Base-by-base conservation (phyloP, 2,329 filamentous ascomycete species). In the Aspergillus pseudonomiae region DNA sequence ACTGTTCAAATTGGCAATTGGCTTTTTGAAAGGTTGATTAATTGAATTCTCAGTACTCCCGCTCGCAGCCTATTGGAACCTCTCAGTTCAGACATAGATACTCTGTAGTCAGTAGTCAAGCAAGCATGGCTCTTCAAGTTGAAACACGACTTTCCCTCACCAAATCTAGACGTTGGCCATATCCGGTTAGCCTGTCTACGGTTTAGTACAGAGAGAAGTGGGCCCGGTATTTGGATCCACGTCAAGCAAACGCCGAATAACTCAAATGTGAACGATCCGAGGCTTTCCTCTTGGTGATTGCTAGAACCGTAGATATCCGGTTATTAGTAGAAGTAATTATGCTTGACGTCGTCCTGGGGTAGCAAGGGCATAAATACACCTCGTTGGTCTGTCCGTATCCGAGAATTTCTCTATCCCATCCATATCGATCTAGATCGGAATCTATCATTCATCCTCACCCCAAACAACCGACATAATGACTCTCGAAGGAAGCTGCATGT, bases 401-500 rank as follows among this genome's bases (percentile, higher is more conserved):
- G 26, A n/a, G 1, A 14, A 10, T 19, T 10, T 26, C 16, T 54
- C 19, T 24, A 10, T 6, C 30, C 16, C 11, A 19, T 54, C 28
- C 10, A 12, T n/a, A 24, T 36, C 12, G 11, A 54, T 16, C 1
- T 26, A 30, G 19, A 26, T 19, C 12, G 24, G 45, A 48, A 46
- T 46, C 4, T 24, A 24, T 21, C 19, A 21, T 12, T 12, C 6
- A 30, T 19, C 24, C 19, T 6, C n/a, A 30, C 46, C 3, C n/a
- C 4, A 9, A 28, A 48, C 14, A 32, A 34, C 19, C n/a, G 11
- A 10, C 11, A 70, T 26, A 10, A 76, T 76, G 74, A 63, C 72
- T 60, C 58, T 74, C 11, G 70, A 62, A 39, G 74, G 74, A 67
- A 74, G 71, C 67, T 78, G 75, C 70, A 66, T 77, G 69, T 78